Percentiles rank a stretch among this genome's conserved stretches.
These are phyloP conservation scores for Chamaenerion angustifolium DNA, from an alignment of 345 rosid genomes.

Conservation along the genomic window DNA sequence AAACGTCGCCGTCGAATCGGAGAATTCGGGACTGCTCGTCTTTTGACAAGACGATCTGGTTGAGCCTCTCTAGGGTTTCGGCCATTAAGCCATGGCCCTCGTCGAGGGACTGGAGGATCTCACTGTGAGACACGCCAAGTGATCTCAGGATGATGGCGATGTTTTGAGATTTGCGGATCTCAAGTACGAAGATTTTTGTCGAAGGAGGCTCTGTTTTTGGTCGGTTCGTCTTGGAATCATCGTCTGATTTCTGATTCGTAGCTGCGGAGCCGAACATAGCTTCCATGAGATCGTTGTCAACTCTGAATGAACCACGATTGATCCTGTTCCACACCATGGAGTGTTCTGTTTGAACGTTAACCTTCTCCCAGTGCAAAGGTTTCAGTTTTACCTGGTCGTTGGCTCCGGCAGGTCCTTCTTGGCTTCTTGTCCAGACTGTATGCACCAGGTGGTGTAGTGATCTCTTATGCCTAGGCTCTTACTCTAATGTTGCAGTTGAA, in stretches of 20 bases:
- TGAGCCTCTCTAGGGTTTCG: conserved; percentile 68
- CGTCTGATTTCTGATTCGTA: conserved; percentile 30
- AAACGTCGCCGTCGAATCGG: conserved; percentile 37
- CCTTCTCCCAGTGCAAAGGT: conserved; percentile 91
- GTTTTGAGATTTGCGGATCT: conserved; percentile 70
- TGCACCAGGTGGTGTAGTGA: conserved; percentile 99
- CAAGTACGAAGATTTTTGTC: conserved; percentile 42
- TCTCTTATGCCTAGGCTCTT: conserved; percentile 85
- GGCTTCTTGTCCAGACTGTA: conserved; percentile 49
- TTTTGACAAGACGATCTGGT: conserved; percentile 47
- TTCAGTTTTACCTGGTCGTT: conserved; percentile 39
- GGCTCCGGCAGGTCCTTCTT: background rate
- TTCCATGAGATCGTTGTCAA: conserved; percentile 82
- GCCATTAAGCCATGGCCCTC: conserved; percentile 43
- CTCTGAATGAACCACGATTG: conserved; percentile 70
- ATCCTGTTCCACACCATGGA: conserved; percentile 95
- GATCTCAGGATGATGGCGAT: conserved; percentile 67
- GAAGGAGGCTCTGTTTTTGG: conserved; percentile 5
- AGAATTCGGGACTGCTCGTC: conserved; percentile 55
- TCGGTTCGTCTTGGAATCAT: conserved; percentile 5
- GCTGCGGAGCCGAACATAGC: conserved; percentile 75
- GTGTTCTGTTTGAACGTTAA: conserved; percentile 40
- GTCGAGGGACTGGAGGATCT: conserved; percentile 36
- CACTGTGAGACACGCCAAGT: conserved; percentile 36
- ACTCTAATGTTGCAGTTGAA: conserved; percentile 98